Percentiles rank a stretch among this genome's conserved stretches.
These are phyloP conservation scores for Fusarium sp. DNA, from an alignment of 2,329 filamentous ascomycete species.

Conservation along the genomic window DNA sequence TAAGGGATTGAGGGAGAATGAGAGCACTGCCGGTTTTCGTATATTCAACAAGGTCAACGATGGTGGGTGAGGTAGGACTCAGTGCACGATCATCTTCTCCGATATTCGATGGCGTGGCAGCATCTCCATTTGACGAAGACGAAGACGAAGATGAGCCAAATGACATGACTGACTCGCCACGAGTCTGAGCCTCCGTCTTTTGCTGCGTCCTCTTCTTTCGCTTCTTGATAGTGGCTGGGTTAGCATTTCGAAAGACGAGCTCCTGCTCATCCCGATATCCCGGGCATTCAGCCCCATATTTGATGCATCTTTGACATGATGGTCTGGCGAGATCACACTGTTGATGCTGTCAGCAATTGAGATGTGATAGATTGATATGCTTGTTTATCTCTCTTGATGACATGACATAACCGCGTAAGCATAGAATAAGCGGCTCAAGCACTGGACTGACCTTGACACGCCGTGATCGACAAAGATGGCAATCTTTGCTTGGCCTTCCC, in stretches of 20 bases:
- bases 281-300: slow-evolving; percentile 54
- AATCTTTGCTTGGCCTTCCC: slow-evolving; percentile 55
- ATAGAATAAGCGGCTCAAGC: neutral
- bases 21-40: slow-evolving; percentile 7
- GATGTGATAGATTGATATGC: neutral
- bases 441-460: slow-evolving; percentile 53
- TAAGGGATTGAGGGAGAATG: slow-evolving; percentile 39
- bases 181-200: slow-evolving; percentile 2
- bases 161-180: slow-evolving; percentile 11
- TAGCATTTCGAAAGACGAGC: slow-evolving; percentile 53
- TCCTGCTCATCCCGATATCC: slow-evolving; percentile 55
- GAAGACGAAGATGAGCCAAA: slow-evolving; percentile 12
- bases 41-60: slow-evolving; percentile 20
- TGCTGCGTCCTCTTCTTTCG: slow-evolving; percentile 45
- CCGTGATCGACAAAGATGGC: slow-evolving; percentile 54
- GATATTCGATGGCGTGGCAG: slow-evolving; percentile 17
- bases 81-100: slow-evolving; percentile 14
- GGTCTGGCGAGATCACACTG: slow-evolving; percentile 56
- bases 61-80: slow-evolving; percentile 5
- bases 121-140: slow-evolving; percentile 10
- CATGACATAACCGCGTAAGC: slow-evolving; percentile 14
- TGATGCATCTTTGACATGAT: slow-evolving; percentile 53
- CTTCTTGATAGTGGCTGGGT: slow-evolving; percentile 45
- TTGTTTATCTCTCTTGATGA: slow-evolving; percentile 1
- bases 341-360: slow-evolving; percentile 13